Base-by-base conservation (phyloP, 2,329 filamentous ascomycete species). In the Aspergillus cejpii region DNA sequence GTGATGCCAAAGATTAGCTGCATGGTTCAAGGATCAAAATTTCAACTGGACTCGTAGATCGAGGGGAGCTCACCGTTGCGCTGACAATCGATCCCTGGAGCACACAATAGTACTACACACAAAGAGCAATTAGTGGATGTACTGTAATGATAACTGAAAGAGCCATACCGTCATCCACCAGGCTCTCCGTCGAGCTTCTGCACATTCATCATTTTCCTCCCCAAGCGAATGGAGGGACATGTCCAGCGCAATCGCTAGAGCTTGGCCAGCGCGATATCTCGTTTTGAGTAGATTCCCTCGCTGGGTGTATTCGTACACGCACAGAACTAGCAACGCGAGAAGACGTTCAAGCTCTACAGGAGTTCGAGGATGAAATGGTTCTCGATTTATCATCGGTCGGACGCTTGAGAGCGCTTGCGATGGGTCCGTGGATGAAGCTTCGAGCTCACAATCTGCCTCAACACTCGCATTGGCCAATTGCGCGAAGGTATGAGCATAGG, bases 131-230 rank as follows among this genome's bases (percentile, higher is more conserved):
- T 19, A 48, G 48, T 14, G 5, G 17, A 19, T 20, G 38, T 5
- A n/a, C 6, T 27, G 27, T 6, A 24, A 39, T 27, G 24, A 20
- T 40, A 39, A 3, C 14, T n/a, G 8, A 43, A 31, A 14, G 5
- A 5, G 27, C 27, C 59, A 43, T 60, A 72, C 69, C 48, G 68
- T 72, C 69, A 73, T 73, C 70, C 70, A 73, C 70, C 70, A 73
- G 31, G 69, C 68, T 56, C 70, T 61, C 34, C 68, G 59, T 42
- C 59, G 63, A 33, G 68, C 68, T 50, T 73, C 70, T 5, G 65
- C 53, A 39, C 62, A 70, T 24, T 62, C 56, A 52, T 67, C 59
- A 29, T 62, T 57, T 21, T 64, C 59, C 10, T 56, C 58, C 2
- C 57, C 52, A 17, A 64, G 54, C 2, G 60, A 51, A 58, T 73